Base-by-base conservation (phyloP, 805 yeast genomes). In the Ogataea methanolica region DNA sequence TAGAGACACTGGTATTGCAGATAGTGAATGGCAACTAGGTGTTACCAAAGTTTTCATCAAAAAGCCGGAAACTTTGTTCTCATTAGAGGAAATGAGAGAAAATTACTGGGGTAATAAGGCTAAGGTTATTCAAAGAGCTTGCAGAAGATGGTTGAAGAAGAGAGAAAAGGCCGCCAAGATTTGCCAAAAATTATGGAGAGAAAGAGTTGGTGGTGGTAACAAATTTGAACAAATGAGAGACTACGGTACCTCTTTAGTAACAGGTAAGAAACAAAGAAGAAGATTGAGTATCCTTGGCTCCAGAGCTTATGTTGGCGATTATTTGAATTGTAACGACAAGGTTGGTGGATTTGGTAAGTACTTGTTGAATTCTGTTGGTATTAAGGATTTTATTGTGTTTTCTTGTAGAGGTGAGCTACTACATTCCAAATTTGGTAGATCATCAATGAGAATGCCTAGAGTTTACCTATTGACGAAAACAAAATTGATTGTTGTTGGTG, bases 41-140 rank as follows among this genome's bases (percentile, higher is more conserved):
- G 84, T 83, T 2, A 79, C 95, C 9, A 91, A 90, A 66, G 91
- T 94, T 6, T 94, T 94, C 66, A 91, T 94, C 68, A 94, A 94
- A 63, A 89, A 96, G 12, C 99, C 99, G 9, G 99, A 94, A 65
- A 92, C 98, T 0, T 73, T 94, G 59, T 94, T 94, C 65, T 96
- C 97, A 0, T 72, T 94, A 48, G 99, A 94, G 69, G 92, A 88
- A 58, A 82, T 92, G 92, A 80, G 98, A 66, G 99, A 94, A 60
- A 86, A 83, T 71, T 94, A 90, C 65, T 94, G 99, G 98, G 92
- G 89, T 61, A 88, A 88, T 58, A 94, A 94, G 96, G 99, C 99
- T 5, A 91, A 96, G 4, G 81, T 96, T 59, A 92, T 94, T 57
- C 99, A 94, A 73, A 80, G 97, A 55, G 98, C 99, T 4, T 90